Percentiles rank a stretch among this genome's conserved stretches.
phyloP scores from a whole-genome alignment of 495 filamentous ascomycete genomes.

The Daldinia bambusicola region DNA sequence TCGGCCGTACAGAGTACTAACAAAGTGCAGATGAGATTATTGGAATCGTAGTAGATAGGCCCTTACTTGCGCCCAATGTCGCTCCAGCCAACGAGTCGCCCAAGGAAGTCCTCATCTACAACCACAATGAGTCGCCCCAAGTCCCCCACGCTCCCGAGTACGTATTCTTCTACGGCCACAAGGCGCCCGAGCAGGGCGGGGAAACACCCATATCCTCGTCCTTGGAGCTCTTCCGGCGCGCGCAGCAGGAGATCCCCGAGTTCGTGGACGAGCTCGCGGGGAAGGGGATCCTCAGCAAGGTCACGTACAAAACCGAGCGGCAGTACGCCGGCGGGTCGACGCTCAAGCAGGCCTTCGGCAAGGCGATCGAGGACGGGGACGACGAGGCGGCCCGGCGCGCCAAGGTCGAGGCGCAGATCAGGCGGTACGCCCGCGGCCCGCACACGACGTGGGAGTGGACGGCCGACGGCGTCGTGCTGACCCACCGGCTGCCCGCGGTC shows the following conservation, averaged over 20 bases:
- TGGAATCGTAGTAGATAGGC: constrained; percentile 63
- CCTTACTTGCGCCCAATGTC: constrained; percentile 62
- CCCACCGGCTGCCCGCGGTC: constrained; percentile 51
- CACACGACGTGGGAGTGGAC: constrained; percentile 60
- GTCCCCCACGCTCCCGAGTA: constrained; percentile 65
- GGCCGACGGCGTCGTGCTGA: constrained; percentile 57
- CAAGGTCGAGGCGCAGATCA: constrained; percentile 65
- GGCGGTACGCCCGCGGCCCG: constrained; percentile 52
- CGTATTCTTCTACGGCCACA: constrained; percentile 60
- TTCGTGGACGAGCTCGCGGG: constrained; percentile 59
- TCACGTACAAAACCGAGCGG: constrained; percentile 58
- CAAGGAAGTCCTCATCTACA: constrained; percentile 62
- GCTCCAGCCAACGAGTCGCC: constrained; percentile 65
- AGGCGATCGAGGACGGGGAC: constrained; percentile 59
- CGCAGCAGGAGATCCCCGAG: constrained; percentile 58
- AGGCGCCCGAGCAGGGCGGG: constrained; percentile 49
- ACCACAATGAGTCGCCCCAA: constrained; percentile 65
- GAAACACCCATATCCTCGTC: constrained; percentile 65
- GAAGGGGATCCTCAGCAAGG: constrained; percentile 57
- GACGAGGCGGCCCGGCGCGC: constrained; percentile 52
- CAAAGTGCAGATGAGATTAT: constrained; percentile 60
- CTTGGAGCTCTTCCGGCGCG: constrained; percentile 60
- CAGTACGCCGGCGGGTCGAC: constrained; percentile 62
- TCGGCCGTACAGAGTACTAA: constrained; percentile 12
- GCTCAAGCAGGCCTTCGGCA: constrained; percentile 63